These are phyloP conservation scores for Colletotrichum sp. DNA, from an alignment of 2,329 filamentous ascomycete species.

Conservation along the genomic window DNA sequence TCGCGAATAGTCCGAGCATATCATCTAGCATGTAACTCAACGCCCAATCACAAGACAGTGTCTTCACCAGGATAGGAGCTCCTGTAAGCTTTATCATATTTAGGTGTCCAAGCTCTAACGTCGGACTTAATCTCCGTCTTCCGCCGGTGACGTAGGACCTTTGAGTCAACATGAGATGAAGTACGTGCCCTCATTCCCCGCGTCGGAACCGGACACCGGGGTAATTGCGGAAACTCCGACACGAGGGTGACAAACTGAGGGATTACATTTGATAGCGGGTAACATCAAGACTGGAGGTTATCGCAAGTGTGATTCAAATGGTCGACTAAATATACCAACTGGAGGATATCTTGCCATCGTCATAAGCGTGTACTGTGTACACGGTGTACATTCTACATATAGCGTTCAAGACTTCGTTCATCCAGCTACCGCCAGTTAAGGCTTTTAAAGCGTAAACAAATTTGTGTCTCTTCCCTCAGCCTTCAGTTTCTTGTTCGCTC, in stretches of 20 bases:
- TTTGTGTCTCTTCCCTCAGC: not conserved
- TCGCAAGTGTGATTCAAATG: not conserved
- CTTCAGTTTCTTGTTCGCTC: conserved; percentile 1
- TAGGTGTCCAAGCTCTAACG: not conserved
- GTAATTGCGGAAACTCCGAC: not conserved
- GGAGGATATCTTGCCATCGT: not conserved
- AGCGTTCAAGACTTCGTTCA: not conserved
- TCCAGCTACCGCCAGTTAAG: not conserved
- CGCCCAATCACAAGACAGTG: not conserved
- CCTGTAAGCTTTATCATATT: not conserved
- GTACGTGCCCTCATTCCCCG: not conserved
- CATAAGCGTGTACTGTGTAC: not conserved
- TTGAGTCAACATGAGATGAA: not conserved
- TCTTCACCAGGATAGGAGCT: not conserved
- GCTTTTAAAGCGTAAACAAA: not conserved
- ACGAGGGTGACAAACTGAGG: not conserved
- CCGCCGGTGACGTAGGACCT: not conserved
- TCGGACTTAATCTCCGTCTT: not conserved
- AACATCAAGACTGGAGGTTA: not conserved
- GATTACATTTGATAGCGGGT: not conserved
- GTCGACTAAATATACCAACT: not conserved
- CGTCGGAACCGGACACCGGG: not conserved
- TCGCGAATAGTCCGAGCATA: not conserved
- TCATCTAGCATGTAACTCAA: not conserved
- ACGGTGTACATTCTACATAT: not conserved